Evolutionary conservation across 805 yeast genomes (phyloP).

Genomic region (Hanseniaspora taiwanica): DNA sequence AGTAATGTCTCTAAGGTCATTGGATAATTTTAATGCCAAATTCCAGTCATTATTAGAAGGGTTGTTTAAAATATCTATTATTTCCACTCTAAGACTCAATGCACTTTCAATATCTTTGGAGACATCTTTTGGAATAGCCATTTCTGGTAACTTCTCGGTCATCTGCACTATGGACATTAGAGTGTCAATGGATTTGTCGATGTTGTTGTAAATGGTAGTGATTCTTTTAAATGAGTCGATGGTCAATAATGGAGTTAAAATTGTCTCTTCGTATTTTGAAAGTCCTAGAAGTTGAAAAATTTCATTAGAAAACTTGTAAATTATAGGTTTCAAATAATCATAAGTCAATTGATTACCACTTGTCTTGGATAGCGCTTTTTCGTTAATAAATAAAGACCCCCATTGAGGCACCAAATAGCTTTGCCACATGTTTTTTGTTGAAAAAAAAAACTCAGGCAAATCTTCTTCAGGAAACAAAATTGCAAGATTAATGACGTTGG

Average conservation of each 20-base stretch:
- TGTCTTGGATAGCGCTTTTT: conserved; percentile 13
- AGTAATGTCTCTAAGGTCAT: conserved; percentile 23
- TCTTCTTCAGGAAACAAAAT: conserved; percentile 23
- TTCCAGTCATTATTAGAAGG: conserved; percentile 25
- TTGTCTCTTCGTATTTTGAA: conserved; percentile 36
- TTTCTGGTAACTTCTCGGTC: conserved; percentile 54
- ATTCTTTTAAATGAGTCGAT: conserved; percentile 54
- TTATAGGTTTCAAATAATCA: conserved; percentile 38
- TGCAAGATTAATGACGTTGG: conserved; percentile 59
- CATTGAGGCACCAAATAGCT: conserved; percentile 73
- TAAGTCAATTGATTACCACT: conserved; percentile 22
- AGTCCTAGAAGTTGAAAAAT: conserved; percentile 62
- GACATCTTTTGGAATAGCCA: conserved; percentile 73
- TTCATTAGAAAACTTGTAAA: conserved; percentile 65
- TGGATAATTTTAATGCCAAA: conserved; percentile 46
- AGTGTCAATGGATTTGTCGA: conserved; percentile 52
- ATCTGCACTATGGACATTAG: conserved; percentile 60
- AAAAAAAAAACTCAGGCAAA: conserved; percentile 29
- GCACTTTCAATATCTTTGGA: conserved; percentile 42
- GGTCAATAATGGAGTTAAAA: conserved; percentile 39
- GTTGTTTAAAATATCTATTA: conserved; percentile 18
- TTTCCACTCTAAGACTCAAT: conserved; percentile 26
- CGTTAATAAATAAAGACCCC: conserved; percentile 48
- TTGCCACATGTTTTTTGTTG: conserved; percentile 16
- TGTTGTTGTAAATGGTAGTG: conserved; percentile 38